phyloP scores from a whole-genome alignment of 495 filamentous ascomycete genomes.

The Melanomma pulvis-pyrius region DNA sequence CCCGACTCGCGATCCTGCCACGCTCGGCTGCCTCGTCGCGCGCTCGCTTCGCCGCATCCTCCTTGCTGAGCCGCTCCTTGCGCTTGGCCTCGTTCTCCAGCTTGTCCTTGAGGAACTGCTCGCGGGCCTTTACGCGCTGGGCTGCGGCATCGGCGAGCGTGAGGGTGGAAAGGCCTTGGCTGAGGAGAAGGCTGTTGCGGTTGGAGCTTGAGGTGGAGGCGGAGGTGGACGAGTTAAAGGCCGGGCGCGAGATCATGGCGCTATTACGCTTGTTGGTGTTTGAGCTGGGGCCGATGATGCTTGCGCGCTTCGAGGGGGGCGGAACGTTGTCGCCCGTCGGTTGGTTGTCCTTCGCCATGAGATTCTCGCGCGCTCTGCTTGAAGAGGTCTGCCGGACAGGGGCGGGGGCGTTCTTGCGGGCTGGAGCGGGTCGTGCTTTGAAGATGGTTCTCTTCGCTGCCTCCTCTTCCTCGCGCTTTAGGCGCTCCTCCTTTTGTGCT shows the following conservation, averaged over 20 bases:
- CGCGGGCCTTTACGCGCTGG: constrained; percentile 59
- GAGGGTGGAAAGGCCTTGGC: constrained; percentile 47
- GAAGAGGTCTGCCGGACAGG: constrained; percentile 54
- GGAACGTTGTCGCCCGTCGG: constrained; percentile 4
- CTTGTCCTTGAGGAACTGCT: constrained; percentile 64
- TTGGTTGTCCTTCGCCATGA: constrained; percentile 35
- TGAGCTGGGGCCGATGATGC: neutral
- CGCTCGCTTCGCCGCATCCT: constrained; percentile 39
- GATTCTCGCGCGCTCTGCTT: constrained; percentile 60
- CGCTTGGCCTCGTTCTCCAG: constrained; percentile 53
- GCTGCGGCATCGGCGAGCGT: constrained; percentile 55
- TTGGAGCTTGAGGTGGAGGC: constrained; percentile 19
- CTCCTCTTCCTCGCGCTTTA: constrained; percentile 45
- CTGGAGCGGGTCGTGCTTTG: constrained; percentile 64
- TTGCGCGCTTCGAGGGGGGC: neutral
- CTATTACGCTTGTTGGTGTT: constrained; percentile 17
- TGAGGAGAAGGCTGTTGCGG: constrained; percentile 11
- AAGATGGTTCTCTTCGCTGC: constrained; percentile 54
- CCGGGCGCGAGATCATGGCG: constrained; percentile 4
- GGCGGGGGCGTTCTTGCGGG: constrained; percentile 27
- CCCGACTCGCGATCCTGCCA: constrained; percentile 61
- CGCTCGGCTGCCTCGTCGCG: constrained; percentile 62
- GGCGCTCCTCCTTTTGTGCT: constrained; percentile 65
- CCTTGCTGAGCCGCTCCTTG: constrained; percentile 34
- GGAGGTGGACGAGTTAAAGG: constrained; percentile 7